These are phyloP conservation scores for Penicillium tannophilum DNA, from an alignment of 495 filamentous ascomycete genomes.

Conservation along the genomic window DNA sequence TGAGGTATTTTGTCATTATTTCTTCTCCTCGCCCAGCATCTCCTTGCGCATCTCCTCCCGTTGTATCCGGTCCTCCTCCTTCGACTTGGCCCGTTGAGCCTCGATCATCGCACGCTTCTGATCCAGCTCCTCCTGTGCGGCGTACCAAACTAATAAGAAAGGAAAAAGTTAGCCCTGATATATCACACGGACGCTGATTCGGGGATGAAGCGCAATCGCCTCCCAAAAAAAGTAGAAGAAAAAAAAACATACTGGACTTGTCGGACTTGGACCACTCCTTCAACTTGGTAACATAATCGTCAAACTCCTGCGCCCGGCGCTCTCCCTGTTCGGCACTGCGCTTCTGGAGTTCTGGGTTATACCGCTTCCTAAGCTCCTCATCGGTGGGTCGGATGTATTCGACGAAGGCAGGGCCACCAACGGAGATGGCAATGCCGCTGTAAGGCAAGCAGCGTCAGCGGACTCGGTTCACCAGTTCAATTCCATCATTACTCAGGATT, in stretches of 20 bases:
- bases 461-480: neutral
- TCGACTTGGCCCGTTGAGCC: conserved; percentile 54
- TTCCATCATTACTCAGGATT: neutral
- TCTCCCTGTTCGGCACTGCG: conserved; percentile 74
- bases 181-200: neutral
- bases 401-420: conserved; percentile 87
- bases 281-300: conserved; percentile 78
- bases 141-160: conserved; percentile 67
- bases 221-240: neutral
- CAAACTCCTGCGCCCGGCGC: conserved; percentile 77
- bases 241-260: conserved; percentile 67
- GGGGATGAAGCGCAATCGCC: neutral
- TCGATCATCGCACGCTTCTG: conserved; percentile 37
- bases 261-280: conserved; percentile 89
- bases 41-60: conserved; percentile 60
- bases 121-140: conserved; percentile 66
- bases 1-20: neutral
- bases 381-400: conserved; percentile 80
- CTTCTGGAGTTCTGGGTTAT: conserved; percentile 91
- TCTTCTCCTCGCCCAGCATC: conserved; percentile 43
- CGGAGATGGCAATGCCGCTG: conserved; percentile 67
- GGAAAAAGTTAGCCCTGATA: neutral
- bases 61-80: conserved; percentile 53
- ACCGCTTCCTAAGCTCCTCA: conserved; percentile 88
- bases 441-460: conserved; percentile 13